Conservation (phyloP, 179 eudicot genomes). For the Vitellaria paradoxa region DNA sequence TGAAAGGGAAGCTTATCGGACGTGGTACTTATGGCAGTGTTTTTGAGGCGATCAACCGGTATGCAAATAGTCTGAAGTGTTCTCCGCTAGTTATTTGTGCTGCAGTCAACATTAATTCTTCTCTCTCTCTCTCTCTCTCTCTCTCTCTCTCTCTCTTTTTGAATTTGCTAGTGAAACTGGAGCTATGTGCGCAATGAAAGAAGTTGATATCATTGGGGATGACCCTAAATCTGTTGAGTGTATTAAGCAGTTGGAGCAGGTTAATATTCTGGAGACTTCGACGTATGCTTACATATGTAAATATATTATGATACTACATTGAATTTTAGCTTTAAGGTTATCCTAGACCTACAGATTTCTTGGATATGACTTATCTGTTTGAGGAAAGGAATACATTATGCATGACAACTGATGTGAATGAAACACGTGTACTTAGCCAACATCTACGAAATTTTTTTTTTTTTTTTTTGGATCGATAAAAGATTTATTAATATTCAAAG, state of each 20-base stretch:
- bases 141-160: constrained; percentile 5
- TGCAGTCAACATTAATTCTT: constrained; percentile 1
- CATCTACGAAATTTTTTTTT: no score
- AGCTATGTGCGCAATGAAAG: constrained; percentile 95
- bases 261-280: constrained; percentile 17
- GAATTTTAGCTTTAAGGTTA: neutral
- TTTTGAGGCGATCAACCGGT: constrained; percentile 75
- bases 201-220: constrained; percentile 74
- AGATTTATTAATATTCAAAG: no score
- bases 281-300: neutral
- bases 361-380: neutral
- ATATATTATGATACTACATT: no score
- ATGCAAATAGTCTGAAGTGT: constrained; percentile 12
- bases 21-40: constrained; percentile 96
- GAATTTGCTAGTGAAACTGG: constrained; percentile 67
- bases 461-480: no score
- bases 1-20: constrained; percentile 81
- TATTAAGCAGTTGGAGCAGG: constrained; percentile 93
- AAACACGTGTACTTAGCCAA: neutral
- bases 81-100: constrained; percentile 1
- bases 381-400: neutral
- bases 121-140: no score
- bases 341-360: neutral
- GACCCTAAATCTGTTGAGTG: constrained; percentile 79
- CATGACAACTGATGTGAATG: neutral